A percentile compares a stretch with the other conserved stretches of the same genome.
Conservation (phyloP, 768 basidiomycete genomes). For the Tylopilus balloui region DNA sequence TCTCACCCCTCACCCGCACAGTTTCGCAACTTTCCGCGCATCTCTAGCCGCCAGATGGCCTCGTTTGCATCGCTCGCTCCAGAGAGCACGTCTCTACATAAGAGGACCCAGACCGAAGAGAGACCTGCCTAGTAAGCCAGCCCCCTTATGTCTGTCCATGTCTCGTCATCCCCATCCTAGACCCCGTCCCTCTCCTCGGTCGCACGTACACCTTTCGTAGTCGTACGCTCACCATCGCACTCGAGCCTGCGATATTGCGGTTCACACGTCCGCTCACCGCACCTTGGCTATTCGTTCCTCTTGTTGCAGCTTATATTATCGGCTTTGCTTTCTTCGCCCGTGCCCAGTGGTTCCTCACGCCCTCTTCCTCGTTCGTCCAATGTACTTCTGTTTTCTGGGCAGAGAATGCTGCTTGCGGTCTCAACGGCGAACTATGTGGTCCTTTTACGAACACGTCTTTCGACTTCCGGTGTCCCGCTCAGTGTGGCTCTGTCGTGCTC, state of each 20-base stretch:
- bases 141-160: background rate
- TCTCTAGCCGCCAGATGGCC: constrained; percentile 16
- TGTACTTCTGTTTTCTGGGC: constrained; percentile 73
- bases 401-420: constrained; percentile 65
- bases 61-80: constrained; percentile 11
- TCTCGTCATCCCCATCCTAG: constrained; percentile 31
- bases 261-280: constrained; percentile 49
- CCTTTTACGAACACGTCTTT: constrained; percentile 60
- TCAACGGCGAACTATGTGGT: constrained; percentile 60
- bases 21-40: constrained; percentile 7
- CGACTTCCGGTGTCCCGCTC: constrained; percentile 79
- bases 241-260: constrained; percentile 54
- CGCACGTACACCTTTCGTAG: constrained; percentile 40
- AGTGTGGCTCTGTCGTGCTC: constrained; percentile 57
- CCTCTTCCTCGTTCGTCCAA: constrained; percentile 55
- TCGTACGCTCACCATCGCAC: constrained; percentile 36
- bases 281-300: constrained; percentile 50
- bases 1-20: background rate
- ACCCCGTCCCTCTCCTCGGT: constrained; percentile 52
- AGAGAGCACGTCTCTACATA: constrained; percentile 33
- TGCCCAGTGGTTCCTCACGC: constrained; percentile 67
- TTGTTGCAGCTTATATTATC: constrained; percentile 62
- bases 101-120: constrained; percentile 59
- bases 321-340: constrained; percentile 69
- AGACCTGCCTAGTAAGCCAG: constrained; percentile 42